Evolutionary conservation across 192 early-diverging fungal species (phyloP), one percentile per base, ranked within the genome.

Genomic region (Coemansia sp.): DNA sequence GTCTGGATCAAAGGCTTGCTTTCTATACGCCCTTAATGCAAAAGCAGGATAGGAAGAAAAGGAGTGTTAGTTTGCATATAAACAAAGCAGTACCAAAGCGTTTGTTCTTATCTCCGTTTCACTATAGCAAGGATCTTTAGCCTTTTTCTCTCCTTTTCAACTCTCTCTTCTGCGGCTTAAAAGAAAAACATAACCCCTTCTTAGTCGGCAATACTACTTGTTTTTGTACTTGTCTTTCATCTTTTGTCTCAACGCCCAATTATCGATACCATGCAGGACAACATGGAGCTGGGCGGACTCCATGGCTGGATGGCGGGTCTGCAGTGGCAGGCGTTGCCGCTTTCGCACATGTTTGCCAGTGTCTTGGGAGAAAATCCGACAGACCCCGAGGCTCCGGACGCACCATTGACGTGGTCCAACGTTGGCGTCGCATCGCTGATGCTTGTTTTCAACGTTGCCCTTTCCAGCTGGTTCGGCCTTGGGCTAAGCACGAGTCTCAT

Each of bases 391-490:
- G 64, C 59, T 9, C 70, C 75, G 5, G 75, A 78, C 16, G 42
- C 48, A 11, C 79, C 71, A 25, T 35, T 82, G 20, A 68, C 67
- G 1, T 77, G 74, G 68, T 30, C 34, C 14, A 83, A 89, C 45
- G 87, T 88, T 27, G 83, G 83, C 6, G 72, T 85, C 4, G 87
- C 87, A 28, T 85, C 84, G 9, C 27, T 72, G 27, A 81, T 88
- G 24, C 73, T 90, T 24, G 48, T 85, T 19, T 55, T 83, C 51
- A 88, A 89, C 56, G 84, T 83, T 54, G 53, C 56, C 2, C 69
- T 90, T 22, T 90, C 88, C 1, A 34, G 83, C n/a, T 72, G 66
- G 45, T 72, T 95, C 19, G 85, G 88, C 1, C 81, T 93, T 20
- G 83, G 85, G 2, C 62, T 95, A 6, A 85, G 85, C 65, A 68